Base-by-base conservation (phyloP, 164 flowering plant genomes). In the Taxillus chinensis region DNA sequence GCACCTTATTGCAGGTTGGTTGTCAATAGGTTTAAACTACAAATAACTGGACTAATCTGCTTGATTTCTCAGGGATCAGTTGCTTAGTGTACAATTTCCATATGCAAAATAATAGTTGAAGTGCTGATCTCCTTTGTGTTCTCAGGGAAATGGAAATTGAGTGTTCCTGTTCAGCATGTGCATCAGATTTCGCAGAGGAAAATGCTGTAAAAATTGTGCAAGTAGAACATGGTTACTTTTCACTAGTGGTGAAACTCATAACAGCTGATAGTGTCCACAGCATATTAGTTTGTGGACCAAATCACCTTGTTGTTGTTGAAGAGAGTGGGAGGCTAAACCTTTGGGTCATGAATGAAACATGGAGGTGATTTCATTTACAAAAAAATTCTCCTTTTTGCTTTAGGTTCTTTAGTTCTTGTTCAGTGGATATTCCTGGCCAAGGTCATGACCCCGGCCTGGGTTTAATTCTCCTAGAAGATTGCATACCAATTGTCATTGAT, bases 1-100 rank as follows among this genome's bases (percentile, higher is more conserved):
- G 78, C 78, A 61, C 92, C 99, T 66, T 73, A 62, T 61, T 95
- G 99, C 90, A 91, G 99, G 99, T 95, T 76, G 17, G 54, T 70
- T 65, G 55, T 37, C 50, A 45, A 2, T n/a, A 16, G 5, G 37
- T 11, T 7, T 14, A 48, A 48, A 7, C 13, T 15, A 55, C 37
- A 5, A 17, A n/a, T 8, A 4, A 55, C 7, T 55, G 9, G 27
- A 16, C 38, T 16, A 16, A 15, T 55, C 8, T 55, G 5, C 58
- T 55, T 55, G 9, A 55, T 17, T 27, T 27, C 38, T 17, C 38
- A 1, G 58, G 58, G 38, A 55, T 38, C 58, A 55, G 10, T 8
- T 52, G 37, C n/a, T n/a, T 27, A 27, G 27, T 27, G 27, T 27
- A 27, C 27, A 27, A 55, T 11, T n/a, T 55, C 40, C 16, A 13